Conservation (phyloP, 768 basidiomycete genomes). For the Phlebiopsis flavidoalba region DNA sequence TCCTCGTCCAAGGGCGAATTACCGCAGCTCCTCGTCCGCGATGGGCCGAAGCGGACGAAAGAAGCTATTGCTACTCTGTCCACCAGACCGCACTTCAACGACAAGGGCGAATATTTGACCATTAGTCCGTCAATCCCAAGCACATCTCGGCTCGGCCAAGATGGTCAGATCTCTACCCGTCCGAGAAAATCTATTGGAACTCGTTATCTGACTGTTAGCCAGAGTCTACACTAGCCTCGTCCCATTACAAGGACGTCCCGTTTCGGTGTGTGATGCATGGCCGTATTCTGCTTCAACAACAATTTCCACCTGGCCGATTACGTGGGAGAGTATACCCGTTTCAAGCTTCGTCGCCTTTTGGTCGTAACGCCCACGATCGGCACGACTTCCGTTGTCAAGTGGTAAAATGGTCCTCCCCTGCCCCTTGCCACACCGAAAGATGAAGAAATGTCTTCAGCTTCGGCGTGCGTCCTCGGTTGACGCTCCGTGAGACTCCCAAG, state of each 20-base stretch:
- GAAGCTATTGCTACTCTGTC: not conserved
- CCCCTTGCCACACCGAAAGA: not conserved
- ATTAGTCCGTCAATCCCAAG: not conserved
- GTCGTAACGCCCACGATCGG: not conserved
- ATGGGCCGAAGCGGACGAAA: not conserved
- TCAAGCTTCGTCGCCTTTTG: not conserved
- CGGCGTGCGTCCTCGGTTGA: not conserved
- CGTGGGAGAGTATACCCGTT: not conserved
- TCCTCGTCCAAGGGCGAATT: not conserved
- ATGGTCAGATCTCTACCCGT: too few species aligned
- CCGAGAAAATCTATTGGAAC: not conserved
- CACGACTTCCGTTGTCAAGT: not conserved
- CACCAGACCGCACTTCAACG: conserved; percentile 7
- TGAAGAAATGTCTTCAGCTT: not conserved
- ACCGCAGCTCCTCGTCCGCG: not conserved
- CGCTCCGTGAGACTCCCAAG: not conserved
- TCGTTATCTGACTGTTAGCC: not conserved
- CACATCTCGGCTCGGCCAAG: not conserved
- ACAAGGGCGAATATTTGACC: conserved; percentile 6
- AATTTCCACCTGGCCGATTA: not conserved
- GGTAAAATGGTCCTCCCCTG: too few species aligned
- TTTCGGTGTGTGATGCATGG: not conserved
- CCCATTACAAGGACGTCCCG: not conserved
- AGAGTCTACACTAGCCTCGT: not conserved
- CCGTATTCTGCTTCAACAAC: not conserved